Base-by-base conservation (phyloP, 1,284 basidiomycete species). In the Microbotryum scabiosae region DNA sequence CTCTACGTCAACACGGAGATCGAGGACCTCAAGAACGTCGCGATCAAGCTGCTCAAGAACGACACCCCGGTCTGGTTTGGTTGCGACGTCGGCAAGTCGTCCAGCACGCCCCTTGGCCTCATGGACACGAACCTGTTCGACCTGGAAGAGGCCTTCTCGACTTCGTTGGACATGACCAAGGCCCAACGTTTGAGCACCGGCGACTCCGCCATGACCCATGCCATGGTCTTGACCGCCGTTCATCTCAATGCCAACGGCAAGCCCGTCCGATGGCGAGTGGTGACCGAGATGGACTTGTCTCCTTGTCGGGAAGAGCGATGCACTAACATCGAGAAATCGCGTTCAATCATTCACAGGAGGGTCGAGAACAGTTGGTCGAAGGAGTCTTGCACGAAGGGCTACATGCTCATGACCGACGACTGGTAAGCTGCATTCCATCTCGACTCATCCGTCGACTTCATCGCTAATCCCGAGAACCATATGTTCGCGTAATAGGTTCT, bases 361-460 rank as follows among this genome's bases (percentile, higher is more conserved):
- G 88, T 97, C 14, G 92, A 97, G 80, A 97, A 97, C 78, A 87
- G 85, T 10, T 97, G 93, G 94, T 87, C 89, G 26, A 82, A 85
- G n/a, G 78, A 78, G 0, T 81, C 80, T 0, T 89, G 93, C 23
- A 81, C 90, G 67, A 85, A 91, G 70, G 63, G 69, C 3, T 97
- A 85, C 77, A 92, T 88, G 77, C 84, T 94, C 69, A 94, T 94
- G 73, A 71, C 70, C 4, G 71, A 73, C 32, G 67, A 66, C 5
- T 66, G 67, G 28, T 52, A 21, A 52, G 18, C 30, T 20, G 8
- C 14, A 9, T 5, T 52, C 32, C 14, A 2, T 9, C 7, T 41
- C 8, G 2, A n/a, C 32, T 7, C 28, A 18, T 8, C 20, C 28
- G n/a, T n/a, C 21, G 26, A 18, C 18, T 52, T 32, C 50, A 47